Evolutionary conservation across 179 eudicot genomes (phyloP), one percentile per base, ranked within the genome.

Genomic region (Carnegiea gigantea): DNA sequence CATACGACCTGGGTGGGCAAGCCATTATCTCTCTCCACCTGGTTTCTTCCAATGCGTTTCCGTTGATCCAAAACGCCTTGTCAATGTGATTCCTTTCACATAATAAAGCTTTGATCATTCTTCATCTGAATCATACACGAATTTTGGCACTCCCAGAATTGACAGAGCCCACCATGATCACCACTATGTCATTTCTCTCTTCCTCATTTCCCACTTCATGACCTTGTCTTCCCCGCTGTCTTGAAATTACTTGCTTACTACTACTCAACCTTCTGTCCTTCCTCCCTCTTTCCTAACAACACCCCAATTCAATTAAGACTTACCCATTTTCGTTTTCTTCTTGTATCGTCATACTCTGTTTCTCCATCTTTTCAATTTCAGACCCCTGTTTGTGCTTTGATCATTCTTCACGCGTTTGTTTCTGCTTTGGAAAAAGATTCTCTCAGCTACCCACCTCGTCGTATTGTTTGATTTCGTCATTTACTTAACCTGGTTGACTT

Each of bases 401-500:
- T 67, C 71, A 11, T 26, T 18, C 62, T 18, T 57, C 62, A 57
- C 62, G 62, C 62, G 62, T 15, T 57, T 67, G 36, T 77, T 77
- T 38, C 14, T 18, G 18, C 38, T 68, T 82, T 44, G 78, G 78
- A 28, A 75, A 28, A 72, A 74, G 49, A 5, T 82, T 7, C 70
- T 77, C 43, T 44, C 49, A 20, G 43, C 48, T 75, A 54, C 65
- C 78, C 74, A 64, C 48, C 38, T 81, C 33, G 5, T 26, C 3
- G 0, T 20, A 1, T 20, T 23, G 2, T 13, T 65, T 75, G 36
- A 13, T 67, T 67, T 51, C 0, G 9, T 67, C 3, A 49, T 26
- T 26, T 6, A 28, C 24, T 68, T 40, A 40, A 40, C 8, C 9
- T 77, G 74, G 71, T 84, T 80, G 81, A 80, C 86, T 81, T 84